Percentiles rank a stretch among this genome's conserved stretches.
Conservation (phyloP, 1,284 basidiomycete genomes). For the Golubevia sp. region DNA sequence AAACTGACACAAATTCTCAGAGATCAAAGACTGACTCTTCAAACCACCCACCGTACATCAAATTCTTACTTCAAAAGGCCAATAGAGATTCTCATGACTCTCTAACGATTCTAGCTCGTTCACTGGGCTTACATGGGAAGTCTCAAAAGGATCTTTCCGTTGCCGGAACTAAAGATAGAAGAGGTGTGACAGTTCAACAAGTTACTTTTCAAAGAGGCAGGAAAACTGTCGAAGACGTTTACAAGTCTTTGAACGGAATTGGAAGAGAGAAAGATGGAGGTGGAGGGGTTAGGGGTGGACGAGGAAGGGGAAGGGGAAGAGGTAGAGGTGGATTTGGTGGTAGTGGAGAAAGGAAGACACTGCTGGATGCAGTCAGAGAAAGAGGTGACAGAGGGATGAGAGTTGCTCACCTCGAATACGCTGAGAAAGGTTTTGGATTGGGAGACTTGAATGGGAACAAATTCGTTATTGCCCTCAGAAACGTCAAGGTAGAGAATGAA, state of each 20-base stretch:
- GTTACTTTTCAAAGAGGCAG: conserved; percentile 80
- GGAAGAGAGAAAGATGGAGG: conserved; percentile 66
- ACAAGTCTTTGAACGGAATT: conserved; percentile 69
- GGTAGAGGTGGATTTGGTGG: conserved; percentile 13
- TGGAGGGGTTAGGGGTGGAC: conserved; percentile 65
- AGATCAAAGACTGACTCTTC: background rate
- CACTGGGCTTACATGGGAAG: conserved; percentile 56
- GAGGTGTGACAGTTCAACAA: conserved; percentile 91
- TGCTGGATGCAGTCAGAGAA: background rate
- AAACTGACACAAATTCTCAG: too few relatives aligned
- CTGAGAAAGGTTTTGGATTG: conserved; percentile 35
- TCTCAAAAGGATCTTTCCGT: conserved; percentile 80
- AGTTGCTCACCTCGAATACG: conserved; percentile 50
- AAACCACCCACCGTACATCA: conserved; percentile 75
- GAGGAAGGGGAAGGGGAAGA: conserved; percentile 22
- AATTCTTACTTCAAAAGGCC: conserved; percentile 95
- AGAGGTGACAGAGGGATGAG: conserved; percentile 31
- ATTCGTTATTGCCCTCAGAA: conserved; percentile 52
- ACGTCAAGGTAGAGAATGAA: conserved; percentile 24
- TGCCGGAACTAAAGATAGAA: conserved; percentile 97
- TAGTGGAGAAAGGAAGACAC: background rate
- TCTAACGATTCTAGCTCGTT: conserved; percentile 72
- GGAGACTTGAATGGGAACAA: conserved; percentile 53
- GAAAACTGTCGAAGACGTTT: conserved; percentile 78
- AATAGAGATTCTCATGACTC: conserved; percentile 98